These are phyloP conservation scores for Yamadazyma buinensis DNA, from an alignment of 1,139 yeast species.

Conservation along the genomic window DNA sequence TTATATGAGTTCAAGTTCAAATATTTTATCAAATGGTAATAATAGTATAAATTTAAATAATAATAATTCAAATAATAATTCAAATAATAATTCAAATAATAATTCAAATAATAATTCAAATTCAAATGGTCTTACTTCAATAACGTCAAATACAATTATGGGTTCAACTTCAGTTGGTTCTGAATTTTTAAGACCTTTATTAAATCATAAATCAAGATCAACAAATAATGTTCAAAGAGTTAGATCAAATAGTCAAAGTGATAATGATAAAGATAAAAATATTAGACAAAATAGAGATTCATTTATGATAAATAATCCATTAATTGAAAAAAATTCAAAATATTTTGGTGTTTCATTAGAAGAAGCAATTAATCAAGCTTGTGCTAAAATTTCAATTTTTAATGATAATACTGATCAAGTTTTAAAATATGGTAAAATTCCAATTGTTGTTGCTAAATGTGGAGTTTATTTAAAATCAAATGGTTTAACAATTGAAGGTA, in stretches of 20 bases:
- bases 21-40: neutral
- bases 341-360: slow-evolving; percentile 86
- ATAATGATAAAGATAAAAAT: slow-evolving; percentile 14
- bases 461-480: slow-evolving; percentile 80
- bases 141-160: no score
- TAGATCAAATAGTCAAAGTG: slow-evolving; percentile 35
- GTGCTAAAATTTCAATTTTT: slow-evolving; percentile 67
- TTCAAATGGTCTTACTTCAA: no score
- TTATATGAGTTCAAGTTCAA: neutral
- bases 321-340: slow-evolving; percentile 45
- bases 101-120: neutral
- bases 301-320: slow-evolving; percentile 44
- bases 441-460: slow-evolving; percentile 92
- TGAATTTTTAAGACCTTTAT: slow-evolving; percentile 44
- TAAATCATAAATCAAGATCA: slow-evolving; percentile 49
- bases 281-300: slow-evolving; percentile 57
- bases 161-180: neutral
- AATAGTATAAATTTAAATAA: neutral
- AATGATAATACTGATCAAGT: slow-evolving; percentile 48
- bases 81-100: slow-evolving; percentile 17
- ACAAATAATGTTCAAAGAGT: slow-evolving; percentile 44
- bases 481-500: slow-evolving; percentile 79
- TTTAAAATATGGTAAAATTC: slow-evolving; percentile 73
- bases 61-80: neutral
- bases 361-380: slow-evolving; percentile 68